Conservation (phyloP, 495 filamentous ascomycete species). For the Neurospora discreta region DNA sequence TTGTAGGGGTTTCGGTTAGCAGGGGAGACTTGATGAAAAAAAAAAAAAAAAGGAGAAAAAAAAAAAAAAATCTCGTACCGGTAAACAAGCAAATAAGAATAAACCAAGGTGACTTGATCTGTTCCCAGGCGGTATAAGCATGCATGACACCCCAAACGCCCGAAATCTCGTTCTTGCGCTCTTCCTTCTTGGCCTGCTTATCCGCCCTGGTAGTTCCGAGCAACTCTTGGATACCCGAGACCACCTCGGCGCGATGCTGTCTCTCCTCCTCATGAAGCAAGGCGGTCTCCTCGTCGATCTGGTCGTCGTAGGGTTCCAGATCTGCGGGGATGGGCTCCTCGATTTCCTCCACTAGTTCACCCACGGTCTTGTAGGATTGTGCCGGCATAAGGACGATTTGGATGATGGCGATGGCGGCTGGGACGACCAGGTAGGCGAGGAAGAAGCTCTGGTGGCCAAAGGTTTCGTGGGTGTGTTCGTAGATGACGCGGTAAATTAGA, state of each 20-base stretch:
- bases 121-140: conserved; percentile 53
- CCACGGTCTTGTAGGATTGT: conserved; percentile 79
- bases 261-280: conserved; percentile 53
- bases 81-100: conserved; percentile 79
- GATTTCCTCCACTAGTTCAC: conserved; percentile 66
- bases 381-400: conserved; percentile 70
- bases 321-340: conserved; percentile 32
- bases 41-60: neutral
- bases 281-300: conserved; percentile 48
- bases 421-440: conserved; percentile 63
- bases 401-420: conserved; percentile 52
- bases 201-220: conserved; percentile 51
- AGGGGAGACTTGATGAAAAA: neutral
- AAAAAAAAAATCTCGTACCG: conserved; percentile 6
- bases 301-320: conserved; percentile 40
- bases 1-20: neutral
- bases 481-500: conserved; percentile 70
- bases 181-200: conserved; percentile 40
- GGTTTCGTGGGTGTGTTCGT: conserved; percentile 45
- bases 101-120: conserved; percentile 82
- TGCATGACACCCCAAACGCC: conserved; percentile 91
- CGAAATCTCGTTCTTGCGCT: conserved; percentile 47
- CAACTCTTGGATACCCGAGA: conserved; percentile 63
- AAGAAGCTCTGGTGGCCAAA: conserved; percentile 67
- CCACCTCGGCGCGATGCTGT: conserved; percentile 53